Evolutionary conservation across 495 filamentous ascomycete species (phyloP).

Genomic region (Xylaria nigripes): DNA sequence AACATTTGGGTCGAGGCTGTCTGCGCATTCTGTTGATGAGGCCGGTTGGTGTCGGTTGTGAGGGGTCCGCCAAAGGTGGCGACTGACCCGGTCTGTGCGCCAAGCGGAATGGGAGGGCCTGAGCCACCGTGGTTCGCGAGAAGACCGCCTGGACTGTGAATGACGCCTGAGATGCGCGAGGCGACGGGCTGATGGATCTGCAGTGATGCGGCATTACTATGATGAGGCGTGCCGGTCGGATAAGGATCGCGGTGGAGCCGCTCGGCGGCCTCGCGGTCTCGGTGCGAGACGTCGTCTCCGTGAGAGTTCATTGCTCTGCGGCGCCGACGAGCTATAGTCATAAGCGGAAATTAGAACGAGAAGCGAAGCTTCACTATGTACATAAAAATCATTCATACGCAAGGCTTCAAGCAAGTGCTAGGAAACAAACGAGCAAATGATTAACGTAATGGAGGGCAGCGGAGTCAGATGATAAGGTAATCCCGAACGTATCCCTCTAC

Average conservation of each 20-base stretch:
- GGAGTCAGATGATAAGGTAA: neutral
- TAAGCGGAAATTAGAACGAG: neutral
- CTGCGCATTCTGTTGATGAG: constrained; percentile 56
- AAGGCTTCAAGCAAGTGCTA: neutral
- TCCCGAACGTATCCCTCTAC: constrained; percentile 19
- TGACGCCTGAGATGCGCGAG: constrained; percentile 65
- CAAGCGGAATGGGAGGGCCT: constrained; percentile 53
- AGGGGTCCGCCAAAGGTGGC: constrained; percentile 61
- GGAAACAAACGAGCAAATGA: neutral
- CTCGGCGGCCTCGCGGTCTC: constrained; percentile 57
- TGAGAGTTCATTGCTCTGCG: constrained; percentile 24
- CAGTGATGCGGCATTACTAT: constrained; percentile 75
- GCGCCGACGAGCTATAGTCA: constrained; percentile 4
- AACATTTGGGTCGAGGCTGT: constrained; percentile 54
- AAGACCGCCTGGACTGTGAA: constrained; percentile 81
- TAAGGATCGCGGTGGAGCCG: constrained; percentile 59
- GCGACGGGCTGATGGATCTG: constrained; percentile 88
- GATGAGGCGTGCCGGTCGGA: constrained; percentile 53
- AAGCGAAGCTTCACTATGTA: neutral
- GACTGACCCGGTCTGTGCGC: constrained; percentile 54
- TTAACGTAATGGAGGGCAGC: neutral
- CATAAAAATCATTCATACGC: neutral
- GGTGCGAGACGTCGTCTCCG: constrained; percentile 25
- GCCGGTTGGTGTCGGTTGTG: constrained; percentile 49
- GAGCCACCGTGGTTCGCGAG: constrained; percentile 61